Percentiles rank a stretch among this genome's conserved stretches.
Evolutionary conservation across 164 flowering plant genomes (phyloP).

Genomic region (Dillenia suffruticosa): DNA sequence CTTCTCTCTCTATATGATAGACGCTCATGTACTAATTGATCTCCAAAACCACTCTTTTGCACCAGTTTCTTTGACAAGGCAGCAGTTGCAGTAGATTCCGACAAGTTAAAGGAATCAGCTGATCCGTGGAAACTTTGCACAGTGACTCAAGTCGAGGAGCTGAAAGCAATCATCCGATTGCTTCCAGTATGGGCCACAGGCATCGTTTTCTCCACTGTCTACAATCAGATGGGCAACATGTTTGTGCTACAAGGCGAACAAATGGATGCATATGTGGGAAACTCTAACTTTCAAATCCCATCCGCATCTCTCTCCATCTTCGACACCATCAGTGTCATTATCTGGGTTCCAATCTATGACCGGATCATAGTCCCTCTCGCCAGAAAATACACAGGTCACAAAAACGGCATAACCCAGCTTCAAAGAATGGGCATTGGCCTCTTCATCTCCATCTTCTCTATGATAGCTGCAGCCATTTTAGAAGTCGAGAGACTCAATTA

Average conservation of each 20-base stretch:
- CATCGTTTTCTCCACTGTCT: constrained; percentile 50
- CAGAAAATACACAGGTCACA: constrained; percentile 50
- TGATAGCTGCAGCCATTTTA: constrained; percentile 46
- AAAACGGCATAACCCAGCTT: constrained; percentile 59
- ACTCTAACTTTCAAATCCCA: constrained; percentile 39
- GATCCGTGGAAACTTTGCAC: constrained; percentile 68
- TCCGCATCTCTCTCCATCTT: constrained; percentile 56
- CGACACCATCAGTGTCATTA: constrained; percentile 55
- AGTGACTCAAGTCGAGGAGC: constrained; percentile 72
- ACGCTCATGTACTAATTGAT: no score
- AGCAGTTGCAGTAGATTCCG: constrained; percentile 40
- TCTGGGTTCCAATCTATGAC: constrained; percentile 61
- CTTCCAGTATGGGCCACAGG: constrained; percentile 71
- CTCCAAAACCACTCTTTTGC: no score
- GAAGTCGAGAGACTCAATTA: constrained; percentile 41
- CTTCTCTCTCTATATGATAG: no score
- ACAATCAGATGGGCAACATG: constrained; percentile 53
- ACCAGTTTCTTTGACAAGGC: constrained; percentile 77
- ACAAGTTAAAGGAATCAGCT: constrained; percentile 26
- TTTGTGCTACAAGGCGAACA: constrained; percentile 54
- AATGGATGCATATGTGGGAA: constrained; percentile 42
- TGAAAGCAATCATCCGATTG: constrained; percentile 49
- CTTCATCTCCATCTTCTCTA: constrained; percentile 53
- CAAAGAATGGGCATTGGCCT: constrained; percentile 75
- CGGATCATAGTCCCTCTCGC: constrained; percentile 46